A percentile compares a stretch with the other conserved stretches of the same genome.
These are phyloP conservation scores for Candida namnaoensis DNA, from an alignment of 805 yeast genomes.

Conservation along the genomic window DNA sequence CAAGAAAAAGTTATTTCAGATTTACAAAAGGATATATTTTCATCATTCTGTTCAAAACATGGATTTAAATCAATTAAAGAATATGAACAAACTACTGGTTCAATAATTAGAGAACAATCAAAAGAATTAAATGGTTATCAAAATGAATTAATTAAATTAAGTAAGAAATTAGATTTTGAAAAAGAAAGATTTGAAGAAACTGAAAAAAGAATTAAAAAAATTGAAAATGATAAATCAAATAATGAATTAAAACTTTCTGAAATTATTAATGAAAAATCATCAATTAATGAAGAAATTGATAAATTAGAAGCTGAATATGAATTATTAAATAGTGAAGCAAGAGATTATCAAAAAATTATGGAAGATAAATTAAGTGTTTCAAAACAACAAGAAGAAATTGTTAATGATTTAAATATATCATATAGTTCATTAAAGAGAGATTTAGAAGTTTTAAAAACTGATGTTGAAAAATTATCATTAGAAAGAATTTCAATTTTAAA, in stretches of 20 bases:
- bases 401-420: conserved; percentile 24
- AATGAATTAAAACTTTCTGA: conserved; percentile 25
- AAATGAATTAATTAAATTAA: conserved; percentile 51
- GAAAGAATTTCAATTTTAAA: conserved; percentile 54
- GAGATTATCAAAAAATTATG: conserved; percentile 21
- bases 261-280: conserved; percentile 23
- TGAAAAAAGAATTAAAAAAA: conserved; percentile 30
- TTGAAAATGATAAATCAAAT: conserved; percentile 29
- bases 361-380: conserved; percentile 22
- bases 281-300: conserved; percentile 24
- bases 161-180: conserved; percentile 60
- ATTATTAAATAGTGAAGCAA: conserved; percentile 25
- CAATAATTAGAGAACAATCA: conserved; percentile 42
- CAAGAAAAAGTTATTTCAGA: conserved; percentile 20
- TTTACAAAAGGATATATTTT: conserved; percentile 38
- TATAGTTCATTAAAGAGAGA: conserved; percentile 23
- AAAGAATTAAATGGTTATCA: conserved; percentile 54
- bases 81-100: conserved; percentile 65
- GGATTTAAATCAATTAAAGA: conserved; percentile 51
- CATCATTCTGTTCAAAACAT: conserved; percentile 43
- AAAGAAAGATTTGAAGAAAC: conserved; percentile 48
- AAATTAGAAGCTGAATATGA: conserved; percentile 32
- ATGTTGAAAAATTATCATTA: conserved; percentile 39
- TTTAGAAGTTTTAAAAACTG: conserved; percentile 38
- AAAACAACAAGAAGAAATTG: conserved; percentile 38